Conservation (phyloP, 805 yeast genomes). For the Cyberlindnera maclurae region DNA sequence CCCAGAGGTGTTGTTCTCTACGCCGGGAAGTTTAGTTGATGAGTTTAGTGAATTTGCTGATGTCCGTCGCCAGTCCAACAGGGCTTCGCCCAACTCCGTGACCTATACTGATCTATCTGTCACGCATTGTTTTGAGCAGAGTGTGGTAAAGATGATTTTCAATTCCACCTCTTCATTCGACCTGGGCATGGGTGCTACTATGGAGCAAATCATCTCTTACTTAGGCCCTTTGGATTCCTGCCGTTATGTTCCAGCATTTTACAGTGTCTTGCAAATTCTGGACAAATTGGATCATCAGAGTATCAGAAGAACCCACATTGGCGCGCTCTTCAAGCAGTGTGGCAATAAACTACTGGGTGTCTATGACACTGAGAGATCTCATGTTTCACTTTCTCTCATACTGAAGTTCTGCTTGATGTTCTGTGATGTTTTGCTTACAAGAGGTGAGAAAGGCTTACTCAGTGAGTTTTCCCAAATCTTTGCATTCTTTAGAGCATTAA, state of each 20-base stretch:
- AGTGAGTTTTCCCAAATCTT: conserved; percentile 43
- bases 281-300: conserved; percentile 2
- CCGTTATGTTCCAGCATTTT: conserved; percentile 10
- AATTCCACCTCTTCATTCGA: conserved; percentile 6
- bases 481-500: conserved; percentile 36
- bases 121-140: conserved; percentile 10
- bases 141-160: conserved; percentile 3
- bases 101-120: not conserved
- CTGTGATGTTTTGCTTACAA: conserved; percentile 24
- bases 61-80: conserved; percentile 2
- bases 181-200: conserved; percentile 1
- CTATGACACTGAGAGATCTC: conserved; percentile 32
- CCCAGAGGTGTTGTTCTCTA: not conserved
- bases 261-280: conserved; percentile 5
- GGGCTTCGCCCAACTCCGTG: not conserved
- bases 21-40: not conserved
- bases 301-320: conserved; percentile 5
- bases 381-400: conserved; percentile 29
- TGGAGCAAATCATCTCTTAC: conserved; percentile 12
- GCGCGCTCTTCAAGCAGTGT: conserved; percentile 8
- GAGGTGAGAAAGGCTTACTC: conserved; percentile 20
- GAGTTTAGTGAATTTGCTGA: conserved; percentile 21
- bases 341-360: conserved; percentile 20
- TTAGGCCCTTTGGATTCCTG: conserved; percentile 6
- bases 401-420: conserved; percentile 26